These are phyloP conservation scores for Thraustochytrium sp. DNA, from an alignment of 352 stramenopile genomes.

Conservation along the genomic window DNA sequence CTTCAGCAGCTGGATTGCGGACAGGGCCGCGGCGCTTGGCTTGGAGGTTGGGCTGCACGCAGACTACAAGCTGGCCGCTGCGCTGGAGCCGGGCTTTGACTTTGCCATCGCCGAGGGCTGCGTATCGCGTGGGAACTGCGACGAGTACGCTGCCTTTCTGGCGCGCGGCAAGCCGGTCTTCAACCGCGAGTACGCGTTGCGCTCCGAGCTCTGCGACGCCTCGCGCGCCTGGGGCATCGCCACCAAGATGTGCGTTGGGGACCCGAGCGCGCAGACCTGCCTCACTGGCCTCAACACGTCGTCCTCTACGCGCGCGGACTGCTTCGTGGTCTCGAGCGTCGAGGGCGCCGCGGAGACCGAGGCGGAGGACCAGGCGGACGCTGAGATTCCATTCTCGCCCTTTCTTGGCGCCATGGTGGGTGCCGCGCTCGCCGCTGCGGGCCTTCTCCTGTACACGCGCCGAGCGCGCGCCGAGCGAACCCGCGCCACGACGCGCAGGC, in stretches of 20 bases:
- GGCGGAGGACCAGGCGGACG: not conserved
- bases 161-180: constrained; percentile 5
- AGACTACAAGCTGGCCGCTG: not conserved
- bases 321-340: not conserved
- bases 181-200: constrained; percentile 1
- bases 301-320: not conserved
- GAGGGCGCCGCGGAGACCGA: not conserved
- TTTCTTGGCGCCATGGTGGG: not conserved
- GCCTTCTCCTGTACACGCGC: no score
- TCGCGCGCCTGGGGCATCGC: not conserved
- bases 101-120: constrained; percentile 5
- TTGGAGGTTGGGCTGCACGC: not conserved
- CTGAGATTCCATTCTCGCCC: not conserved
- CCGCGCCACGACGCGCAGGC: no score
- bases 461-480: no score
- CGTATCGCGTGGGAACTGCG: constrained; percentile 14
- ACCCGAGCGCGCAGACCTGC: not conserved
- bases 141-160: not conserved
- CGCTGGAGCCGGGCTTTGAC: not conserved
- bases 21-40: not conserved
- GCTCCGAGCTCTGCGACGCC: not conserved
- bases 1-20: not conserved
- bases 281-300: not conserved
- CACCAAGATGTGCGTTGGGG: not conserved
- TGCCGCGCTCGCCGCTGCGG: not conserved